Evolutionary conservation across 768 basidiomycete genomes (phyloP).

Genomic region (Cystobasidium onofrii): DNA sequence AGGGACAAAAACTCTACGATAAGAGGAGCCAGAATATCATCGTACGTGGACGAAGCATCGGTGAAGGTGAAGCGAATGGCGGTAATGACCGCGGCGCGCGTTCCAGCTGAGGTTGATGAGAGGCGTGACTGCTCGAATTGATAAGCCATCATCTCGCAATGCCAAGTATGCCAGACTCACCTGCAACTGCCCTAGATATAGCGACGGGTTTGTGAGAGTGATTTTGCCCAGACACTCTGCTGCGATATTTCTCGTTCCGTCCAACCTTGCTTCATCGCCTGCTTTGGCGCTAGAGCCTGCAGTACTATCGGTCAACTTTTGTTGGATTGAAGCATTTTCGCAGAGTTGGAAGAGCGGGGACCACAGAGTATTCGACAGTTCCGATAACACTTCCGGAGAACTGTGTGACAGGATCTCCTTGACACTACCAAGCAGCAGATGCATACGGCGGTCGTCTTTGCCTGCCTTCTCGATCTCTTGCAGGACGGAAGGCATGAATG

Average conservation of each 20-base stretch:
- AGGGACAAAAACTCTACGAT: constrained; percentile 81
- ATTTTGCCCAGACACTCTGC: constrained; percentile 94
- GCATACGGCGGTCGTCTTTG: constrained; percentile 64
- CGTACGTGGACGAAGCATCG: constrained; percentile 73
- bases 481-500: constrained; percentile 78
- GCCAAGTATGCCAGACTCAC: constrained; percentile 48
- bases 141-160: not conserved
- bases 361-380: constrained; percentile 84
- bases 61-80: constrained; percentile 86
- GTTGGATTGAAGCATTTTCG: constrained; percentile 53
- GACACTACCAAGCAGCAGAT: constrained; percentile 80
- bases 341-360: constrained; percentile 83
- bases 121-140: constrained; percentile 23
- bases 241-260: constrained; percentile 59
- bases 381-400: constrained; percentile 70
- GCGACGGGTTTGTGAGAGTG: constrained; percentile 78
- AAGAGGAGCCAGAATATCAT: constrained; percentile 77
- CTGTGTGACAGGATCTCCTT: constrained; percentile 96
- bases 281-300: constrained; percentile 16
- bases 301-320: constrained; percentile 14
- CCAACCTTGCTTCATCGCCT: constrained; percentile 19
- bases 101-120: constrained; percentile 32
- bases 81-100: constrained; percentile 49
- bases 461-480: constrained; percentile 50
- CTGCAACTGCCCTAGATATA: constrained; percentile 86